Evolutionary conservation across 768 basidiomycete genomes (phyloP), one percentile per base, ranked within the genome.

Genomic region (Rubroboletus pulcherrimus): DNA sequence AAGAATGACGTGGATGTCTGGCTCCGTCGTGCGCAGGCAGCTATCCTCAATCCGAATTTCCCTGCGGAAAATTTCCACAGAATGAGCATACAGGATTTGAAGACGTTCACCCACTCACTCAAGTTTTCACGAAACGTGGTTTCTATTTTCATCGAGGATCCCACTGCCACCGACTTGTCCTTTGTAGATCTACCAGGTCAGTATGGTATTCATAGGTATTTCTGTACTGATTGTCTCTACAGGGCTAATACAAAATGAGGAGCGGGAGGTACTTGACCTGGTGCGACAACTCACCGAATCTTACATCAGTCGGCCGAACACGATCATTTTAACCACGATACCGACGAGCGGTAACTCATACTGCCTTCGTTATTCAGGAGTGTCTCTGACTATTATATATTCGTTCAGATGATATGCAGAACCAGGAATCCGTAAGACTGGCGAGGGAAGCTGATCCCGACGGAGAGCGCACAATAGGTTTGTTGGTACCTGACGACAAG

Each of bases 381-480:
- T 15, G 4, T 41, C 37, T 40, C 42, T 56, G 42, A 62, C 29
- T 7, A 2, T 6, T 7, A 5, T 40, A 21, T 26, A 21, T 26
- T 9, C 3, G n/a, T 50, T 12, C 43, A 89, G 88, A 86, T 46
- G 88, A 90, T 47, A 78, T 86, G 30, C 77, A 87, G 56, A 87
- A 84, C 53, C 85, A 87, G 60, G 73, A 71, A 54, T 85, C 86
- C 0, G 75, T 82, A 3, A 71, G 56, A 4, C 68, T 89, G 0
- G 87, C 87, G 0, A 74, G 66, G 44, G 71, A 75, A 5, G 80
- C 74, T 0, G 87, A 89, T 63, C 78, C 78, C 0, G 55, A 71
- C 0, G 84, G 85, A 3, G 67, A 74, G 35, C 76, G 87, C 0
- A 90, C 84, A 0, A 86, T 89, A 54, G 87, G 87, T 81, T 49